These are phyloP conservation scores for Chaetothyriales sp. DNA, from an alignment of 2,329 filamentous ascomycete species.

Conservation along the genomic window DNA sequence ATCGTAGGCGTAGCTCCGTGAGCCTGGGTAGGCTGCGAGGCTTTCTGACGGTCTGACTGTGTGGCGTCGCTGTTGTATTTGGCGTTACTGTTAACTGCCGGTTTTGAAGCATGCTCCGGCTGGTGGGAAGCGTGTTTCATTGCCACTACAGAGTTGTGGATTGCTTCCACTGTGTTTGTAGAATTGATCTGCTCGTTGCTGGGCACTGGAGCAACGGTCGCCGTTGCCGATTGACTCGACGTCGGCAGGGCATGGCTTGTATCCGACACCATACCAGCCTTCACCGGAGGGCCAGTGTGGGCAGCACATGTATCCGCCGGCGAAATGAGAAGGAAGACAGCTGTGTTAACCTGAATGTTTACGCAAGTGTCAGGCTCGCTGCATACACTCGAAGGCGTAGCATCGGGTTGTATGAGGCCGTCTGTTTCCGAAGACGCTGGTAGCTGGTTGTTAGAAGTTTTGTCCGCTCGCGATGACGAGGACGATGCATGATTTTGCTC, in stretches of 20 bases:
- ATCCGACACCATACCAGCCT: not conserved
- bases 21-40: conserved; percentile 29
- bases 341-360: not conserved
- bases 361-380: not conserved
- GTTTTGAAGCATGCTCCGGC: not conserved
- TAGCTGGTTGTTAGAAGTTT: not conserved
- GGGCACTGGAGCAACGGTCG: not conserved
- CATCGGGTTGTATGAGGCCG: not conserved
- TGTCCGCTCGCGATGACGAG: not conserved
- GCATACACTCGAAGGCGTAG: not conserved
- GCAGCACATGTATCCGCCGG: not conserved
- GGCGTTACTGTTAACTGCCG: conserved; percentile 2
- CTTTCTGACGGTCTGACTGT: conserved; percentile 16
- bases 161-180: not conserved
- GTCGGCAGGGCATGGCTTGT: not conserved
- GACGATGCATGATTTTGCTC: not conserved
- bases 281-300: not conserved
- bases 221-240: not conserved
- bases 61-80: conserved; percentile 2
- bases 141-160: conserved; percentile 1
- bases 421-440: not conserved
- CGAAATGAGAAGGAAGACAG: not conserved
- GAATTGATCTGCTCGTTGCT: not conserved
- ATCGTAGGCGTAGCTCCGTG: conserved; percentile 58
- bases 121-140: not conserved